These are phyloP conservation scores for Trichopus zeylanicus DNA, from an alignment of 116 monocot genomes.

Conservation along the genomic window DNA sequence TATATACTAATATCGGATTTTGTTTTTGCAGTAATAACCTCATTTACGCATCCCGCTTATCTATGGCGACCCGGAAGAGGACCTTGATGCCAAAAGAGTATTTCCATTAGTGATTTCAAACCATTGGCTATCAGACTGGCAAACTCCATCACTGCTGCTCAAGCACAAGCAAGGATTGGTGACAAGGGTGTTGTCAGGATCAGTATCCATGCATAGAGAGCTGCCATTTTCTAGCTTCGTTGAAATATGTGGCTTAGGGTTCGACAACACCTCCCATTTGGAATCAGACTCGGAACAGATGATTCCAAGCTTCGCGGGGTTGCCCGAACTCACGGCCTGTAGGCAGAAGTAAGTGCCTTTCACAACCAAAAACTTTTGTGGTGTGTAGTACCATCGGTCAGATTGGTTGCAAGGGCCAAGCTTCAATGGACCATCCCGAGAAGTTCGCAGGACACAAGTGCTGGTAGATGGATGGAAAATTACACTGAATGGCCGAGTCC, in stretches of 20 bases:
- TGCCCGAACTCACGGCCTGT: slow-evolving; percentile 13
- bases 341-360: slow-evolving; percentile 23
- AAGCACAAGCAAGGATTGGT: slow-evolving; percentile 16
- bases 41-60: no score
- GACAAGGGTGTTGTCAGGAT: slow-evolving; percentile 11
- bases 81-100: neutral
- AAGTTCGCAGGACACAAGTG: slow-evolving; percentile 16
- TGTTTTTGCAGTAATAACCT: no score
- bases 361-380: slow-evolving; percentile 16
- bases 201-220: slow-evolving; percentile 24
- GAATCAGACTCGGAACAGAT: slow-evolving; percentile 17
- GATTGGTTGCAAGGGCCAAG: slow-evolving; percentile 17
- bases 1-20: no score
- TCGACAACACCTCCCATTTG: slow-evolving; percentile 10
- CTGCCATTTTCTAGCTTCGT: neutral
- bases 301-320: slow-evolving; percentile 17
- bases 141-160: neutral
- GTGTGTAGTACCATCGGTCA: slow-evolving; percentile 22
- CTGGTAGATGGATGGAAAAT: slow-evolving; percentile 24
- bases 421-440: slow-evolving; percentile 2
- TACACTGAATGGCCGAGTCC: neutral
- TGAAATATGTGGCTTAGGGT: slow-evolving; percentile 3
- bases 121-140: slow-evolving; percentile 14
- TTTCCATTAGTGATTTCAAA: slow-evolving; percentile 6
- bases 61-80: neutral